A percentile compares a stretch with the other conserved stretches of the same genome.
These are phyloP conservation scores for Chlorencoelia australis DNA, from an alignment of 2,329 filamentous ascomycete species.

Conservation along the genomic window DNA sequence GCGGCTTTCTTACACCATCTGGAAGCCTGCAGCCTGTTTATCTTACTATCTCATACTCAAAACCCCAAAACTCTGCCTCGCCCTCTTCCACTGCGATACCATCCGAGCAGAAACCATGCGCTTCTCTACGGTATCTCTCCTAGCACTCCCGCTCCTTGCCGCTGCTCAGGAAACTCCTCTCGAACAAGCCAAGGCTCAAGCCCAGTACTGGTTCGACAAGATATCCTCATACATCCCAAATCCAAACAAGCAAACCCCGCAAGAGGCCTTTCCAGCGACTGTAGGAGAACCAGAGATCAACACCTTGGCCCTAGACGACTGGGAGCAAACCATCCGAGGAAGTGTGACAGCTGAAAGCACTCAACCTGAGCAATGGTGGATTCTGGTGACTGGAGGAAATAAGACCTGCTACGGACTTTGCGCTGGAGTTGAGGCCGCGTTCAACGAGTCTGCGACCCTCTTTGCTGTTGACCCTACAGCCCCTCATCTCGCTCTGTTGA, in stretches of 20 bases:
- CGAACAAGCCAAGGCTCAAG: slow-evolving; percentile 51
- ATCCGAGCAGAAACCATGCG: slow-evolving; percentile 37
- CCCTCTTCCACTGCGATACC: slow-evolving; percentile 6
- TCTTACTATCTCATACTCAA: too few species aligned
- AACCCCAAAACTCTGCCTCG: too few species aligned
- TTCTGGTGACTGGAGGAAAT: slow-evolving; percentile 66
- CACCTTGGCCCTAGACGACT: slow-evolving; percentile 57
- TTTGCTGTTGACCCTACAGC: slow-evolving; percentile 50
- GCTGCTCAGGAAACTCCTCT: slow-evolving; percentile 41
- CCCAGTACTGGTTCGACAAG: slow-evolving; percentile 54
- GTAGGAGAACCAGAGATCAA: slow-evolving; percentile 42
- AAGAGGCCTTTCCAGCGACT: slow-evolving; percentile 39
- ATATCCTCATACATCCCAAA: slow-evolving; percentile 44
- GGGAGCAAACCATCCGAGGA: slow-evolving; percentile 56
- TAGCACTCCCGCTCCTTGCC: slow-evolving; percentile 47
- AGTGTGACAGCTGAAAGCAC: slow-evolving; percentile 49
- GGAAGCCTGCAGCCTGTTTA: too few species aligned
- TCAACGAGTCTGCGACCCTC: slow-evolving; percentile 54
- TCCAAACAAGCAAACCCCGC: slow-evolving; percentile 30
- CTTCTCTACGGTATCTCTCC: slow-evolving; percentile 40
- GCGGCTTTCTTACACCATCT: too few species aligned
- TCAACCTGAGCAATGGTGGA: slow-evolving; percentile 64
- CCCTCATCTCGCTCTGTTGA: slow-evolving; percentile 58
- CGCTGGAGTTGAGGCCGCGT: slow-evolving; percentile 50
- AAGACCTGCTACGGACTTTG: slow-evolving; percentile 65